Evolutionary conservation across 495 filamentous ascomycete genomes (phyloP), one percentile per base, ranked within the genome.

Genomic region (Apodospora peruviana): DNA sequence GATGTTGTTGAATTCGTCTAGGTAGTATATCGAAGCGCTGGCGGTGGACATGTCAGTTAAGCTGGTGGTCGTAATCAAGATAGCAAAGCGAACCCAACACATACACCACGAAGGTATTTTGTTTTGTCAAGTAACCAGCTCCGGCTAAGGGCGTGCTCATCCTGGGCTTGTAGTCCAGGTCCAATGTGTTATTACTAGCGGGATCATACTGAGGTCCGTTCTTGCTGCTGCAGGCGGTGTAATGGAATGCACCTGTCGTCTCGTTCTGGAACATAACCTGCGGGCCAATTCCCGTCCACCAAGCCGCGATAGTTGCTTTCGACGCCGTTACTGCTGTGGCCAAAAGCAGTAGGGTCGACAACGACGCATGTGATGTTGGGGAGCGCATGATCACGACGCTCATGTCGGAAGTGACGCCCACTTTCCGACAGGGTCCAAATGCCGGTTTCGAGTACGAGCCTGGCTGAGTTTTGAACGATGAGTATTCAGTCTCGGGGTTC

Each of bases 181-280:
- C 34, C 25, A 68, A 43, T 11, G 50, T 43, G 39, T 46, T 58
- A 9, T 43, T 52, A 23, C 51, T 48, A 14, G 59, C 56, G 32
- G 43, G 41, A 5, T 66, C 64, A 40, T 67, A 71, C 8, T 48
- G 35, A 1, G 65, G 51, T 1, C 35, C 38, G 25, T 47, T 51
- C 11, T 52, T 38, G 38, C 48, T 58, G 52, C 67, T 64, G 60
- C 68, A 71, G 20, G 50, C 44, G 57, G 55, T 67, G 51, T 70
- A 64, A 20, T 56, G 65, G 47, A 70, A 60, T 20, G 52, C 52
- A 17, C 59, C 58, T 9, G 61, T 64, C 2, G 57, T 60, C 35
- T 47, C 39, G 43, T 71, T 67, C 43, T 62, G 60, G 22, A 68
- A 40, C n/a, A 69, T 53, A 29, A 71, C 32, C 50, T 71, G 67